Evolutionary conservation across 1,139 yeast genomes (phyloP).

Genomic region (Geotrichum phurueaensis): DNA sequence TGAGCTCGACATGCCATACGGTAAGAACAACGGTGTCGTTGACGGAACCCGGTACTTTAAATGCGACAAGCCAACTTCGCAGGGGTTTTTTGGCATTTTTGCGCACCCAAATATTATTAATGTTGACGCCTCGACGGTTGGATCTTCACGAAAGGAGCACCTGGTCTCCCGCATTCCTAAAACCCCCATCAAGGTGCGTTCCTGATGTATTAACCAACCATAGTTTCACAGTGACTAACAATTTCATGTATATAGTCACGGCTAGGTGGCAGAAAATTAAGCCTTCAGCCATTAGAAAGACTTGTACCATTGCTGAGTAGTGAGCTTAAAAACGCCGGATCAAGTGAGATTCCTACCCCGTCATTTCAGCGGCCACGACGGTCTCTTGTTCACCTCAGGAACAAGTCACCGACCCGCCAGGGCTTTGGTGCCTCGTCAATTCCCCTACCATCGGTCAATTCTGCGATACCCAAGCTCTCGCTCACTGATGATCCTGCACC

Average conservation of each 20-base stretch:
- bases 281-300: background rate
- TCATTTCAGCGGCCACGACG: background rate
- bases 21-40: conserved; percentile 69
- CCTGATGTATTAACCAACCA: background rate
- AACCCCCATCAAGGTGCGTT: conserved; percentile 1
- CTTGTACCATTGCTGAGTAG: background rate
- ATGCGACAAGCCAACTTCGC: conserved; percentile 31
- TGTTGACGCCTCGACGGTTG: background rate
- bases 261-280: background rate
- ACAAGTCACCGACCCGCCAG: background rate
- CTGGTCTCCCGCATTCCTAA: background rate
- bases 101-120: conserved; percentile 25
- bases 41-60: conserved; percentile 55
- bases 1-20: conserved; percentile 50
- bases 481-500: background rate
- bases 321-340: background rate
- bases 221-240: background rate
- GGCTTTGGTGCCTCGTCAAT: background rate
- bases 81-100: conserved; percentile 45
- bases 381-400: background rate
- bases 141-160: background rate
- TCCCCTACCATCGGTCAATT: background rate
- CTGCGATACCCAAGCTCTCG: background rate
- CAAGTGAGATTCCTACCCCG: background rate
- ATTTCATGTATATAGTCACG: background rate